Base-by-base conservation (phyloP, 2,329 filamentous ascomycete species). In the Aaosphaeria pasadenensis region DNA sequence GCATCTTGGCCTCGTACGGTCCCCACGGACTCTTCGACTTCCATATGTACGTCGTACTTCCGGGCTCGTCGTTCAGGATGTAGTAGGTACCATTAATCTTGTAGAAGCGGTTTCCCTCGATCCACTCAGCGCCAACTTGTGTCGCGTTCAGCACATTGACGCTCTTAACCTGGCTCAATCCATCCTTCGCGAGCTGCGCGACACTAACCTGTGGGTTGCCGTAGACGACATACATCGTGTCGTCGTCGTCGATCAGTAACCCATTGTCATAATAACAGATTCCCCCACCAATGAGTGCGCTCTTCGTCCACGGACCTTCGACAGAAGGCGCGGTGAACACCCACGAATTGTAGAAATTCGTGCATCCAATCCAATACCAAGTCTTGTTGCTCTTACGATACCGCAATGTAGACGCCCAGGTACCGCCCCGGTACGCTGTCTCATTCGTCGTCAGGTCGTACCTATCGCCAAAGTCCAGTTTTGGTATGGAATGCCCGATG, bases 341-440 rank as follows among this genome's bases (percentile, higher is more conserved):
- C 33, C 33, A 36, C 9, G 33, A 9, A n/a, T 36, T 36, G 9
- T n/a, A 36, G 33, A 36, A 36, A 36, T 36, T 36, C 9, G 33
- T 69, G 55, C 79, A 82, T 1, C 79, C 80, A 7, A 78, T 71
- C 79, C 79, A 82, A 64, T 82, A 81, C 60, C 71, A 83, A 1
- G 64, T 56, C 0, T 65, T 61, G 30, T 71, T 74, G 45, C 71
- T 75, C 43, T 69, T 54, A 4, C 77, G 70, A 57, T 81, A 81
- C 6, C 75, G 63, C 52, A 82, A 62, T 0, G 73, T 73, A 0
- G 74, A 79, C 0, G 79, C 79, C 74, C 74, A 82, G 2, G 73
- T 80, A 0, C 79, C 79, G 30, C 70, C 68, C 4, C 72, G 63
- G 50, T 82, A 82, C 1, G 72, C 73, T n/a, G 9, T 9, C 69